Evolutionary conservation across 352 stramenopile genomes (phyloP).

Genomic region (Phytophthora macrochlamydospora): DNA sequence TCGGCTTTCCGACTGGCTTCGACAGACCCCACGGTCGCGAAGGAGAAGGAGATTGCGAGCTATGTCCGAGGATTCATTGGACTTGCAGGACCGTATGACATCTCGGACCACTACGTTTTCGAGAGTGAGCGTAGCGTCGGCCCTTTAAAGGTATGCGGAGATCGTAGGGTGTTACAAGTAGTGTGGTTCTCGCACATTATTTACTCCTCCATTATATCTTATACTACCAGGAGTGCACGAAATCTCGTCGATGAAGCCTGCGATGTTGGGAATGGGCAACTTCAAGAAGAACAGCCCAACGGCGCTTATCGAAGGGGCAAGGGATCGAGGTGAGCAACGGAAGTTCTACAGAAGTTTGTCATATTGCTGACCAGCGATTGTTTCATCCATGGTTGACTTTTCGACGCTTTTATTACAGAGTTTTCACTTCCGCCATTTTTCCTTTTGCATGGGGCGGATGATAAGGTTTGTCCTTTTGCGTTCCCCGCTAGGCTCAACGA

Average conservation of each 20-base stretch:
- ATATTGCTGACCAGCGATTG: not conserved
- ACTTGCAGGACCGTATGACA: conserved; percentile 70
- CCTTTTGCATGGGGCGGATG: conserved; percentile 62
- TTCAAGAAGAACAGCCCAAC: conserved; percentile 64
- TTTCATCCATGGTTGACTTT: not conserved
- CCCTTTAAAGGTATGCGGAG: conserved; percentile 41
- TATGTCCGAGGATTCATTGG: conserved; percentile 69
- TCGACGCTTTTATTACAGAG: conserved; percentile 16
- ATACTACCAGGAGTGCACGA: conserved; percentile 56
- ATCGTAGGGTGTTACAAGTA: not conserved
- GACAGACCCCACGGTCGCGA: conserved; percentile 24
- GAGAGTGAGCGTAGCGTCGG: conserved; percentile 63
- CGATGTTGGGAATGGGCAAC: conserved; percentile 64
- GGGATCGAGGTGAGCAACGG: conserved; percentile 18
- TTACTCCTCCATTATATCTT: not conserved
- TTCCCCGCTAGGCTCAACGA: not conserved
- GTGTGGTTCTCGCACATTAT: not conserved
- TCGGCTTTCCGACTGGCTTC: conserved; percentile 48
- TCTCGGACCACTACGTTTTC: conserved; percentile 76
- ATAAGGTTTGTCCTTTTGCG: conserved; percentile 33
- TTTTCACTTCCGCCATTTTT: conserved; percentile 54
- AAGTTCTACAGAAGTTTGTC: not conserved
- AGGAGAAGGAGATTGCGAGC: conserved; percentile 35
- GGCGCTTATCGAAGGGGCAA: conserved; percentile 35
- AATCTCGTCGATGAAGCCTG: conserved; percentile 80